Base-by-base conservation (phyloP, 352 stramenopile genomes). In the Aphanomyces stellatus region DNA sequence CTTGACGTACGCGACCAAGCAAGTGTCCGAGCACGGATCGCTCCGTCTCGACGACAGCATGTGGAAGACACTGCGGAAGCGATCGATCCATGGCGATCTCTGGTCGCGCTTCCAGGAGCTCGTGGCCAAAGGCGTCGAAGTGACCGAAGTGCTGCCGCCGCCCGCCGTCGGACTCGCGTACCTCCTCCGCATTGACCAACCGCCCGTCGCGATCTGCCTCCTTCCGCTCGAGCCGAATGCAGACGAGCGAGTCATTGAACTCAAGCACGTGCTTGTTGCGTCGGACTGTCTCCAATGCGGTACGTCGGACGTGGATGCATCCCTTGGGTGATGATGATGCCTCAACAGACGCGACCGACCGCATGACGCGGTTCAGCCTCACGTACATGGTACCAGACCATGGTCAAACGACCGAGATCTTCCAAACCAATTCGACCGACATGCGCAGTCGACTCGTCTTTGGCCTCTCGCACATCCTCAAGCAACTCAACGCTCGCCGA, bases 51-150 rank as follows among this genome's bases (percentile, higher is more conserved):
- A 67, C 37, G 60, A 67, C 27, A 51, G 60, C 22, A 67, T 67
- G 48, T 51, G 60, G 22, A 49, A 67, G 27, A 67, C 60, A 41
- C 49, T 67, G 15, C 43, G 60, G 28, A 67, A 67, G 49, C 30
- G 60, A 33, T 67, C 60, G 27, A 67, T 67, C 22, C 60, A 67
- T 37, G 60, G 60, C 24, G 60, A 67, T 31, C 46, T 67, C 11
- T 67, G 60, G 60, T 31, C 11, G n/a, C 60, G 60, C 3, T 67
- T 67, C 27, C 60, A 59, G 17, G 34, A 2, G 1, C 31, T 67
- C 8, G 46, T 59, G 24, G 7, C 28, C 17, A 51, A 67, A 57
- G 60, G 60, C 27, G 51, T 67, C 22, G 22, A 59, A 30, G 25
- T 67, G 2, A 57, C 49, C 33, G 40, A 67, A 42, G 60, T 57